Conservation (phyloP, 176 grass and related monocot species). For the Musa itinerans region DNA sequence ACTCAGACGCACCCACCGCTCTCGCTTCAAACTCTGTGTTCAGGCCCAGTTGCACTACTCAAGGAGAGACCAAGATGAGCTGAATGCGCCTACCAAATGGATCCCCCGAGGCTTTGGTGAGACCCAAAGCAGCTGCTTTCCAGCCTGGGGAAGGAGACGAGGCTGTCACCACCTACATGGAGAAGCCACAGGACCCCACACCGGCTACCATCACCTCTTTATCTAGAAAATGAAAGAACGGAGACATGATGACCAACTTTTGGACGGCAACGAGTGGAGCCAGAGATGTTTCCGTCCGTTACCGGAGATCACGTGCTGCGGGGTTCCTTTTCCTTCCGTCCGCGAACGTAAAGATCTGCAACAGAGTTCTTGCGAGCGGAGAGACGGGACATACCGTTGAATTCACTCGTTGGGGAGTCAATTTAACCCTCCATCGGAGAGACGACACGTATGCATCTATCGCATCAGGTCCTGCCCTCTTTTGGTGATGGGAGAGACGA, state of each 20-base stretch:
- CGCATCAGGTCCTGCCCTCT: no score
- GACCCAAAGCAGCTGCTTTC: constrained; percentile 9
- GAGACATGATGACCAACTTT: constrained; percentile 1
- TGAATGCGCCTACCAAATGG: not conserved
- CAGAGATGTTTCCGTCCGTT: not conserved
- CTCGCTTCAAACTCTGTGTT: not conserved
- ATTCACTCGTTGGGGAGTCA: not conserved
- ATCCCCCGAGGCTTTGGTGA: not conserved
- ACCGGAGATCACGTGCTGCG: not conserved
- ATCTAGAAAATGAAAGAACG: not conserved
- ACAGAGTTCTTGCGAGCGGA: not conserved
- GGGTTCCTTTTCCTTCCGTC: not conserved
- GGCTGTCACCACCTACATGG: not conserved
- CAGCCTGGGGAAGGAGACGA: constrained; percentile 2
- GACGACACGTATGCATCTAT: no score
- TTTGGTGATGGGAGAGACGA: no score
- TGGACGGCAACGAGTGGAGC: not conserved
- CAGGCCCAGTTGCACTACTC: not conserved
- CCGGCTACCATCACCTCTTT: not conserved
- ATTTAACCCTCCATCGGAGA: no score
- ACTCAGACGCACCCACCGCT: not conserved
- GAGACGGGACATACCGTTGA: not conserved
- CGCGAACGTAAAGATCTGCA: not conserved
- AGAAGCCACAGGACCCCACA: not conserved
- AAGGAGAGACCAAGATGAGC: not conserved